Evolutionary conservation across 2,329 filamentous ascomycete genomes (phyloP), one percentile per base, ranked within the genome.

Genomic region (Pleurostoma richardsiae): DNA sequence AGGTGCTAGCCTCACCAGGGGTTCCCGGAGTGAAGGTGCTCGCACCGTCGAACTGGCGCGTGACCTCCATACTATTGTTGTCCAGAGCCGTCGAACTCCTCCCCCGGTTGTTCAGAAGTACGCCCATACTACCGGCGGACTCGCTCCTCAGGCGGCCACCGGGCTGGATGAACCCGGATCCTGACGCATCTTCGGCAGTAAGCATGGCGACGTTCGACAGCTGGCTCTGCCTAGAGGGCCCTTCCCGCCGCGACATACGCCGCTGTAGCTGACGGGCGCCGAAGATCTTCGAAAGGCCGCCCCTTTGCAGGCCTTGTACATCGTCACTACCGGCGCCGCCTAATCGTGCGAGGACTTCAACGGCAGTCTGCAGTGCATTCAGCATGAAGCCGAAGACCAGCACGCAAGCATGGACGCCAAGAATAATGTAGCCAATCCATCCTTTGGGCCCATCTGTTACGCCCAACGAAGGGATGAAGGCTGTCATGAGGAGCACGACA

Each of bases 401-500:
- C 0, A 96, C 89, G 51, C 85, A 78, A 4, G 81, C 91, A 61
- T 99, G 94, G 33, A 96, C 79, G 29, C 95, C 66, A 42, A 99
- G 73, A 47, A 97, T 95, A 29, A 85, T 82, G 63, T 99, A 99
- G 36, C 91, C 94, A 54, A 97, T 88, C 94, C 94, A 99, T 4
- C 91, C 90, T 63, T 91, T 95, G 1, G 87, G 73, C 0, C 86
- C 82, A 59, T 95, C 86, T 0, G 80, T 79, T 4, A 96, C 84
- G 27, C 83, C 85, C 3, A 99, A 76, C 1, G 86, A 86, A 2
- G 92, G 90, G 10, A 91, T 82, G 63, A 99, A 99, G 1, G 91
- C 76, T 31, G 90, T 80, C 73, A 88, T 90, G 46, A 92, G 70
- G 46, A 92, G 71, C 41, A 90, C 78, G 0, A 86, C 86, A 42